These are phyloP conservation scores for Aspergillus incahuasiensis DNA, from an alignment of 495 filamentous ascomycete genomes.

Conservation along the genomic window DNA sequence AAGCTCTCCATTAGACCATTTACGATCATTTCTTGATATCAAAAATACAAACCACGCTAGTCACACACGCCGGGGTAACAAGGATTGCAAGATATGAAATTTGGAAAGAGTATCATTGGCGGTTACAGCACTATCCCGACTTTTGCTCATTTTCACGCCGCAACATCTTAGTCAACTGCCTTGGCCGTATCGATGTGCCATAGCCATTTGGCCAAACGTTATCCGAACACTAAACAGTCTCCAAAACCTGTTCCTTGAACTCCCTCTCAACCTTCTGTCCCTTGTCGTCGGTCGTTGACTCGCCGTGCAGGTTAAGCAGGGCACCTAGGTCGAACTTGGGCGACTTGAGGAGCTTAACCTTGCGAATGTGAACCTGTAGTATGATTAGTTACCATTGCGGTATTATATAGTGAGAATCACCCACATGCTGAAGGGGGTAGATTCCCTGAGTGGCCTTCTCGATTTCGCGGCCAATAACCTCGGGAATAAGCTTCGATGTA, in stretches of 20 bases:
- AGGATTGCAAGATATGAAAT: background rate
- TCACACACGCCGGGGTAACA: too few relatives aligned
- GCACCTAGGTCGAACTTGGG: conserved; percentile 99
- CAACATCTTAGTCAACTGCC: conserved; percentile 1
- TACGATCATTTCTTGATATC: too few relatives aligned
- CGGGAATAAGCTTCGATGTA: conserved; percentile 95
- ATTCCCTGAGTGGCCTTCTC: conserved; percentile 99
- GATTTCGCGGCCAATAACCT: conserved; percentile 98
- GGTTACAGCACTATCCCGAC: conserved; percentile 11
- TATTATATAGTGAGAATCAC: conserved; percentile 25
- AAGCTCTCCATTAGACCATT: too few relatives aligned
- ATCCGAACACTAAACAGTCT: conserved; percentile 66
- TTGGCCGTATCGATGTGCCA: conserved; percentile 3
- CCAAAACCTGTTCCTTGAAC: conserved; percentile 96
- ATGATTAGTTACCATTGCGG: conserved; percentile 24
- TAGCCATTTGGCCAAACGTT: conserved; percentile 23
- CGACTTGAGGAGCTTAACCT: conserved; percentile 96
- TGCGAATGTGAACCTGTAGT: conserved; percentile 92
- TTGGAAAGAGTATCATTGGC: conserved; percentile 11
- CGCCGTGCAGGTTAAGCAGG: conserved; percentile 90
- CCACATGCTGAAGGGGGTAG: conserved; percentile 97
- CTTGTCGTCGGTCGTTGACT: conserved; percentile 91
- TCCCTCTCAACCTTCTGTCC: conserved; percentile 98
- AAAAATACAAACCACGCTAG: too few relatives aligned
- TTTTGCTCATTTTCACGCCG: conserved; percentile 4